Evolutionary conservation across 1,284 basidiomycete species (phyloP), one percentile per base, ranked within the genome.

Genomic region (Ustilago shanxiensis): DNA sequence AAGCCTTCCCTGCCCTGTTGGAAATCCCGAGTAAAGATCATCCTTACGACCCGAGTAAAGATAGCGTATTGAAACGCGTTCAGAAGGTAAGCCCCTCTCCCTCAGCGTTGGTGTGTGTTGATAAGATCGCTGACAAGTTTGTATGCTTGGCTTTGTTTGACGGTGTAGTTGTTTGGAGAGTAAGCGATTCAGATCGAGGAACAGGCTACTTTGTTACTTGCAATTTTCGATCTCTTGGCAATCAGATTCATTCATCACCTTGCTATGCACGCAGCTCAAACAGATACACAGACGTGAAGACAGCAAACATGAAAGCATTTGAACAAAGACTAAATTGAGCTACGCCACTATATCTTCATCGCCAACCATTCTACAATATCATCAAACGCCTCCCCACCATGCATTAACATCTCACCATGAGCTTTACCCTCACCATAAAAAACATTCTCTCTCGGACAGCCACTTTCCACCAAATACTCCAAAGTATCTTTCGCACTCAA

Each of bases 21-120:
- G 97, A 99, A 88, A 99, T 99, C 77, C 97, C 97, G 20, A 94
- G 93, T 60, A 96, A 96, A 86, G 95, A 88, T 37, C 87, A 87
- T 61, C 87, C 87, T 0, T 88, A 88, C 67, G 87, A 99, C 87
- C 97, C 97, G 7, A 91, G 92, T 11, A 99, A 98, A 87, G 97
- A 99, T 86, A 97, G 94, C 1, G 91, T 99, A 37, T 89, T 99
- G 82, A 99, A 98, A 87, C 92, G 97, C 53, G 97, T 99, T 9
- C 95, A 98, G 89, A 99, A 85, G 77, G 79, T 84, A 63, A 14
- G 81, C n/a, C 29, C 31, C 31, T 8, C 35, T 33, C 55, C n/a
- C n/a, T n/a, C n/a, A n/a, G n/a, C n/a, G n/a, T n/a, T n/a, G n/a
- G n/a, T n/a, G n/a, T n/a, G n/a, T 33, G 31, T 33, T 33, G 31